A percentile compares a stretch with the other conserved stretches of the same genome.
Evolutionary conservation across 2,329 filamentous ascomycete genomes (phyloP).

Genomic region (Rhynchosporium agropyri): DNA sequence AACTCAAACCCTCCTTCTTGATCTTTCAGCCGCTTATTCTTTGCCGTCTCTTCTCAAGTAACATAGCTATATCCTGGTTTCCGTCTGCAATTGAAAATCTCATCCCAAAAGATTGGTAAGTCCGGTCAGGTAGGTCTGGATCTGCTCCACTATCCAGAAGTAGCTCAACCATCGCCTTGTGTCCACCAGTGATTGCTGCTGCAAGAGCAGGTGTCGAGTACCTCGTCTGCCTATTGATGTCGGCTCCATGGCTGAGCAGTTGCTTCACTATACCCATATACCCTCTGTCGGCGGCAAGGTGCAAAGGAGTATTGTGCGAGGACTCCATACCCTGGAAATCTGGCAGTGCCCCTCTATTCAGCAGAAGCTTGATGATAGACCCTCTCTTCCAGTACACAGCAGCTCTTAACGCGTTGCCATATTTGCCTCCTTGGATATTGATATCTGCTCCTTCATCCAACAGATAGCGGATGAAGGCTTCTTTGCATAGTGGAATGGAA

Average conservation of each 20-base stretch:
- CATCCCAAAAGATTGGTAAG: background rate
- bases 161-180: slow-evolving; percentile 15
- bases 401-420: slow-evolving; percentile 26
- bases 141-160: slow-evolving; percentile 23
- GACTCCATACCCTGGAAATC: slow-evolving; percentile 14
- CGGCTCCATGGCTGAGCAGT: slow-evolving; percentile 22
- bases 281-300: slow-evolving; percentile 12
- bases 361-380: slow-evolving; percentile 21
- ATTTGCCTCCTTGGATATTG: slow-evolving; percentile 17
- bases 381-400: slow-evolving; percentile 20
- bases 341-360: slow-evolving; percentile 25
- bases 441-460: slow-evolving; percentile 25
- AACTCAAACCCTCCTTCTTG: no score
- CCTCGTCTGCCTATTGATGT: background rate
- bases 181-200: slow-evolving; percentile 11
- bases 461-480: slow-evolving; percentile 11
- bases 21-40: no score
- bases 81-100: background rate
- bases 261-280: slow-evolving; percentile 7
- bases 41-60: background rate
- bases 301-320: background rate
- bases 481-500: slow-evolving; percentile 6
- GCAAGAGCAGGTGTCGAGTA: slow-evolving; percentile 12
- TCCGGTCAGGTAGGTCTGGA: background rate
- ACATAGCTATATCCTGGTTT: background rate